Conservation (phyloP, 805 yeast genomes). For the Hyphopichia homilentoma region DNA sequence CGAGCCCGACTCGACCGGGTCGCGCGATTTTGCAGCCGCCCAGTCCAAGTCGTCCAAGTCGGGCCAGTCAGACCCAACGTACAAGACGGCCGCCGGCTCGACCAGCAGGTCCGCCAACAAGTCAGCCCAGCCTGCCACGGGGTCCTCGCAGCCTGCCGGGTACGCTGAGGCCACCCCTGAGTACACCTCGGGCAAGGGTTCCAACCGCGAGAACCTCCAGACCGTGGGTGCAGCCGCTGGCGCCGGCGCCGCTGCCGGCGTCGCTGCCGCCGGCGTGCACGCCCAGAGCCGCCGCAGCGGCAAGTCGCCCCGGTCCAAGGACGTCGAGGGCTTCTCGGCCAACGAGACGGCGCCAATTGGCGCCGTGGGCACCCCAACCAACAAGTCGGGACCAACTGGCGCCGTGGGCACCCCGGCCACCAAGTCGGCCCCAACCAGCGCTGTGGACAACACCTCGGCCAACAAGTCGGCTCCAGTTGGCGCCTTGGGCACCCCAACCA, state of each 20-base stretch:
- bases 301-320: not conserved
- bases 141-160: no score
- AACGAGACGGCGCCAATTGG: not conserved
- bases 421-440: not conserved
- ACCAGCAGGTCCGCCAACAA: not conserved
- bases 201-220: not conserved
- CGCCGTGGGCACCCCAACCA: not conserved
- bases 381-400: not conserved
- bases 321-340: not conserved
- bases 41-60: not conserved
- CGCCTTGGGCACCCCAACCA: not conserved
- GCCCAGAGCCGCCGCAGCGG: not conserved
- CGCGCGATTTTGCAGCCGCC: slow-evolving; percentile 1
- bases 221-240: slow-evolving; percentile 7
- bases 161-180: no score
- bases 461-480: no score
- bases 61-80: not conserved
- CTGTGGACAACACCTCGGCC: no score
- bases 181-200: slow-evolving; percentile 1
- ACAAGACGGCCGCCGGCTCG: not conserved
- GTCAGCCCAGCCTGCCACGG: not conserved
- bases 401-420: not conserved
- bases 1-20: not conserved
- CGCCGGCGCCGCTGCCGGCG: slow-evolving; percentile 13
- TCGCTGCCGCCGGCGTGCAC: slow-evolving; percentile 4